Evolutionary conservation across 2,329 filamentous ascomycete species (phyloP), one percentile per base, ranked within the genome.

Genomic region (Xylaria sp.): DNA sequence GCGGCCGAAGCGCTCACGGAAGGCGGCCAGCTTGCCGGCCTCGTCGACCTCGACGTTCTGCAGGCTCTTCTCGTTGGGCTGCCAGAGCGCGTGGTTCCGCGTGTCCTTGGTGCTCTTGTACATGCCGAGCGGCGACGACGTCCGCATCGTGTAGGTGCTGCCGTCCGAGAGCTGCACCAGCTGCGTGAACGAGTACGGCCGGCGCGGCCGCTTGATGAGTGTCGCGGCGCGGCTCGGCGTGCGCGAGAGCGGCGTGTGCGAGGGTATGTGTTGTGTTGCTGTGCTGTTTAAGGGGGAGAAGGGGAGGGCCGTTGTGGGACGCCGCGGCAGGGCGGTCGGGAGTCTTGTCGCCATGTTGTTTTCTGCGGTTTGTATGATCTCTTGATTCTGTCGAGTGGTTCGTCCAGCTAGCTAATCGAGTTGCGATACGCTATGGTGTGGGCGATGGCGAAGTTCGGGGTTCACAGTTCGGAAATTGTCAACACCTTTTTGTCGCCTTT

Each of bases 161-260:
- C 95, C 95, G 82, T 99, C 95, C 42, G 90, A 92, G 67, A 98
- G 89, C 57, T 93, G 94, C 69, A 99, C 84, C 64, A 99, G 86
- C 80, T 99, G 95, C n/a, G 94, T 97, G 83, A 97, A 98, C 70
- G 90, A 92, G 84, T 97, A 98, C 43, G 95, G 94, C 5, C 94
- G 88, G 74, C 93, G 91, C n/a, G 93, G 93, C 15, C 95, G 92
- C 65, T 85, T 86, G 74, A 98, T 87, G 67, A 97, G 90, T 23
- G 91, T 93, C 55, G 95, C 95, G 75, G 92, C 87, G 64, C 93
- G 89, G 75, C 88, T 83, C 80, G 94, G 90, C 52, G 78, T 79
- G 77, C 69, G 68, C 45, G 76, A 72, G 63, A 72, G 64, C 4
- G 72, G 62, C 33, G 67, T 69, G 65, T 65, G 63, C 49, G 67